These are phyloP conservation scores for Phyllosticta ampelicida DNA, from an alignment of 2,329 filamentous ascomycete genomes.

Conservation along the genomic window DNA sequence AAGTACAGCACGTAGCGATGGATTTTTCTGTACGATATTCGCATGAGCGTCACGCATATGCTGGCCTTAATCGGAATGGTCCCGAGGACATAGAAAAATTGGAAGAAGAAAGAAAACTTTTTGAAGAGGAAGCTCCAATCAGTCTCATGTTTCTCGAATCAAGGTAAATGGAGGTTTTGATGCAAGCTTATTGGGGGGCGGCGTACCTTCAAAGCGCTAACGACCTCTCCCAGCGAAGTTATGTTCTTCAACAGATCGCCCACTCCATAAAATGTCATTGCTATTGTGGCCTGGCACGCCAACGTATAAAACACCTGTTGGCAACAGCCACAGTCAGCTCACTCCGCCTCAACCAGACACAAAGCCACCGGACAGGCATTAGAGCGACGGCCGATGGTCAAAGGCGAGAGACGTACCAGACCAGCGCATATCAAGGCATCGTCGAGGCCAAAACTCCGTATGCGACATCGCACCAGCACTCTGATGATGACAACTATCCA, in stretches of 20 bases:
- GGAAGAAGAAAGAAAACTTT: constrained; percentile 6
- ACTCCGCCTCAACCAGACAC: too few relatives aligned
- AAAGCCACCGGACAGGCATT: not conserved
- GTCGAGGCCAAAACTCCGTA: not conserved
- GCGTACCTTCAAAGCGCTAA: not conserved
- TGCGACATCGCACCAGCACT: not conserved
- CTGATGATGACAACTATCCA: not conserved
- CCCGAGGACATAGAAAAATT: not conserved
- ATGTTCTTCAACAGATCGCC: not conserved
- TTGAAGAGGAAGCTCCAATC: too few relatives aligned
- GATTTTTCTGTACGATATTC: not conserved
- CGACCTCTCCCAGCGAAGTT: not conserved
- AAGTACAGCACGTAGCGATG: constrained; percentile 1
- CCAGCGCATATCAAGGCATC: constrained; percentile 2
- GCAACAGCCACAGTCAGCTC: not conserved
- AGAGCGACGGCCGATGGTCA: not conserved
- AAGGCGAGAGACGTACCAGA: not conserved
- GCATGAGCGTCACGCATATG: constrained; percentile 4
- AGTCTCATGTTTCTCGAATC: not conserved
- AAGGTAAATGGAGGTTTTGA: not conserved
- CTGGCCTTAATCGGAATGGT: constrained; percentile 4
- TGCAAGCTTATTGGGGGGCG: not conserved
- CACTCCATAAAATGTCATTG: not conserved
- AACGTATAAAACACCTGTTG: not conserved
- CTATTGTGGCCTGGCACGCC: not conserved